Evolutionary conservation across 2,329 filamentous ascomycete genomes (phyloP).

Genomic region (Diplodia sapinea): DNA sequence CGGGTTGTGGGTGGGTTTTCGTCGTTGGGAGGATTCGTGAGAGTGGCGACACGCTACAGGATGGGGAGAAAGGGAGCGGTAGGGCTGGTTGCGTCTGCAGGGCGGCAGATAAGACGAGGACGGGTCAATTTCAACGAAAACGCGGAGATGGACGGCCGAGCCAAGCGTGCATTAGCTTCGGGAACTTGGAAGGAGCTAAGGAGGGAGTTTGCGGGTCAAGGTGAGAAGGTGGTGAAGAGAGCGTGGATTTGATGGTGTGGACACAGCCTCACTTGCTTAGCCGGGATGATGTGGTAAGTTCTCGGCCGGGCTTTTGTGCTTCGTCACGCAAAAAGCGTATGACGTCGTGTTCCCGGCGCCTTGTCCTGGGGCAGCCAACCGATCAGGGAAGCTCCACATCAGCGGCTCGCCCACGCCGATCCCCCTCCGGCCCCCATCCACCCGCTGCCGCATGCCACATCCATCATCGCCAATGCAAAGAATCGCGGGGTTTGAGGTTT

Average conservation of each 20-base stretch:
- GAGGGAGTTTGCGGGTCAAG: not conserved
- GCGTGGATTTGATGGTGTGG: not conserved
- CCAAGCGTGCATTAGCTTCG: not conserved
- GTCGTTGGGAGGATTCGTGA: not conserved
- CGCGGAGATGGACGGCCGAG: conserved; percentile 8
- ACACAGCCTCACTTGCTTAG: conserved; percentile 25
- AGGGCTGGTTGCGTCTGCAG: not conserved
- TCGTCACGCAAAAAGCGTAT: conserved; percentile 16
- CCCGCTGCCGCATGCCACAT: not conserved
- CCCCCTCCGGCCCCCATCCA: conserved; percentile 3
- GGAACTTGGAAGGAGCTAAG: conserved; percentile 7
- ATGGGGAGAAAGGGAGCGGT: not conserved
- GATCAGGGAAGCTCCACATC: conserved; percentile 4
- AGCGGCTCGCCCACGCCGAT: not conserved
- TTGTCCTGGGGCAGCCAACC: conserved; percentile 4
- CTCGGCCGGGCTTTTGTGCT: conserved; percentile 13
- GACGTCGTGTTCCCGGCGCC: conserved; percentile 10
- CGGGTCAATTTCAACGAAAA: conserved; percentile 2
- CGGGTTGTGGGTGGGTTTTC: too few species aligned
- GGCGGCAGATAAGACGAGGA: not conserved
- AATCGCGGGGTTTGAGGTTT: conserved; percentile 22
- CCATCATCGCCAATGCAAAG: conserved; percentile 5
- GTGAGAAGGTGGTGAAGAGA: conserved; percentile 9
- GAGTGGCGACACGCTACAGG: not conserved
- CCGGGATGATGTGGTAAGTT: conserved; percentile 4